Conservation (phyloP, 1,139 yeast species). For the Taphrina betulina region DNA sequence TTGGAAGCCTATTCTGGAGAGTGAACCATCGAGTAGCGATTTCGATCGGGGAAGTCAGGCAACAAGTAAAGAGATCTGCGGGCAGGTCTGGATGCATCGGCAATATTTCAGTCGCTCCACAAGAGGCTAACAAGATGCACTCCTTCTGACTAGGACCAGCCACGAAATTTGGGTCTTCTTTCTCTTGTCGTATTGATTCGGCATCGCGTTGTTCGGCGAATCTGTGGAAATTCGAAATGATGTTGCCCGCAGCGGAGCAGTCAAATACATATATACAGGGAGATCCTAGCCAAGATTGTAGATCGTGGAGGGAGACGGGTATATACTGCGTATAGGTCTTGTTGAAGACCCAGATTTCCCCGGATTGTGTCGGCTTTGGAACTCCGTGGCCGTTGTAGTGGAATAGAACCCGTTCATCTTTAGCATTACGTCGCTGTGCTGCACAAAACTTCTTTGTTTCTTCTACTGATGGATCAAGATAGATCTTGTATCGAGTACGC, state of each 20-base stretch:
- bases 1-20: conserved; percentile 63
- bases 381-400: conserved; percentile 99
- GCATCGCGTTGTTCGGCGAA: conserved; percentile 88
- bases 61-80: conserved; percentile 92
- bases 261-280: conserved; percentile 95
- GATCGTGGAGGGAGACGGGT: conserved; percentile 87
- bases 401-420: conserved; percentile 78
- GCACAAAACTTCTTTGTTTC: conserved; percentile 91
- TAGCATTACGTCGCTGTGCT: conserved; percentile 81
- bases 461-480: conserved; percentile 92
- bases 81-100: conserved; percentile 96
- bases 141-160: conserved; percentile 68
- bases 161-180: conserved; percentile 39
- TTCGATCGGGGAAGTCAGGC: conserved; percentile 93
- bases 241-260: conserved; percentile 92
- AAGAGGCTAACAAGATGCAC: conserved; percentile 91
- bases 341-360: conserved; percentile 99
- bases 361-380: conserved; percentile 93
- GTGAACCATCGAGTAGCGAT: conserved; percentile 90
- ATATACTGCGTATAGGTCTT: conserved; percentile 95
- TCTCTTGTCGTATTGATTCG: conserved; percentile 58
- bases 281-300: conserved; percentile 97
- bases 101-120: conserved; percentile 76
- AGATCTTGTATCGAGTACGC: conserved; percentile 85
- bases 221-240: conserved; percentile 81